Conservation (phyloP, 2,329 filamentous ascomycete genomes). For the Penicillium freii region DNA sequence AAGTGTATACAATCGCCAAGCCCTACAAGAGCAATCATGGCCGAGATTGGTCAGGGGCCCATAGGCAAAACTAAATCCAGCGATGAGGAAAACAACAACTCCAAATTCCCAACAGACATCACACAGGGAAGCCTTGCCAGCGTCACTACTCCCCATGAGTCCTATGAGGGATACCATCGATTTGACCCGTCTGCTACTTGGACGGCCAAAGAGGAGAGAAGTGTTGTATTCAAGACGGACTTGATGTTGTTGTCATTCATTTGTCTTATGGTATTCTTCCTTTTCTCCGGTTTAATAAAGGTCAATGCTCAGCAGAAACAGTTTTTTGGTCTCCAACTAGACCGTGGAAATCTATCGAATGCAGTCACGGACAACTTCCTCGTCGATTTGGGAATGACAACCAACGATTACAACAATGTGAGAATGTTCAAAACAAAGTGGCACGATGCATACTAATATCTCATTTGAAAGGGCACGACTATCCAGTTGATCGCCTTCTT, state of each 20-base stretch:
- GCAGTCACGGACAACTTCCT: slow-evolving; percentile 60
- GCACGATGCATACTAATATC: slow-evolving; percentile 35
- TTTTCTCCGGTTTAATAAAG: slow-evolving; percentile 7
- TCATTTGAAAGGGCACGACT: slow-evolving; percentile 47
- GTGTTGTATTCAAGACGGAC: slow-evolving; percentile 27
- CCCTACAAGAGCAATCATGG: background rate
- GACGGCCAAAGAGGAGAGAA: slow-evolving; percentile 29
- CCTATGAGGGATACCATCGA: slow-evolving; percentile 45
- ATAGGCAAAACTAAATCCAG: background rate
- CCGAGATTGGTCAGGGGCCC: background rate
- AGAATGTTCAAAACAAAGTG: slow-evolving; percentile 28
- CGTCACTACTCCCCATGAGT: background rate
- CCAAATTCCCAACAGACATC: background rate
- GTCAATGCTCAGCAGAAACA: slow-evolving; percentile 30
- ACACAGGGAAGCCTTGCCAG: background rate
- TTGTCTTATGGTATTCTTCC: slow-evolving; percentile 16
- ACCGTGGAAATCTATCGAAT: slow-evolving; percentile 58
- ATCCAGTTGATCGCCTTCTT: slow-evolving; percentile 44
- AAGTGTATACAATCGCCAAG: background rate
- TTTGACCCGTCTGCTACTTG: slow-evolving; percentile 42
- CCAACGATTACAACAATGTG: slow-evolving; percentile 43
- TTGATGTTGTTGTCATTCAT: slow-evolving; percentile 13
- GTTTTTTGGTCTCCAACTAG: slow-evolving; percentile 61
- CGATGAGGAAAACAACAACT: background rate
- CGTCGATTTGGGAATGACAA: slow-evolving; percentile 32